Base-by-base conservation (phyloP, 345 rosid genomes). In the Dovyalis caffra region DNA sequence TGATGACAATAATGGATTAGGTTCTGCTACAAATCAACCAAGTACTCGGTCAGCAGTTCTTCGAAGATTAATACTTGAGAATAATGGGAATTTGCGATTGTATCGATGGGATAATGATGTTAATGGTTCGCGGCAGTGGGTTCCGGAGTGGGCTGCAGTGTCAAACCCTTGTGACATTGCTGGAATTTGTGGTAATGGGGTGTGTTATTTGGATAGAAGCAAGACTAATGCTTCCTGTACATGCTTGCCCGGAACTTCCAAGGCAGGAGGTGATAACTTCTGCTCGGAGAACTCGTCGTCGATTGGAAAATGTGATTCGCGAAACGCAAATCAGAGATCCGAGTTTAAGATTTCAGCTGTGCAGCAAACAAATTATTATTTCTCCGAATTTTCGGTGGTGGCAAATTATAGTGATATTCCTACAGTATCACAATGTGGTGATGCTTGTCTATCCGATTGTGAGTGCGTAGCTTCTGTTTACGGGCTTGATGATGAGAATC, bases 101-200 rank as follows among this genome's bases (percentile, higher is more conserved):
- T 95, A 95, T 76, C 80, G 91, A 76, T 95, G 95, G 95, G 97
- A 91, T 51, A 84, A 92, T 68, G 90, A 90, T 68, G 83, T 90
- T 32, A 94, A 92, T 49, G 95, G 94, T 2, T 88, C 95, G 1
- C 86, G 88, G 63, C 95, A 86, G 66, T 95, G 97, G 97, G 92
- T 92, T 0, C 79, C 97, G 2, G 94, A 92, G 37, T 91, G 97
- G 97, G 97, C 99, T 56, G 97, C 97, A 15, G 91, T 89, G 9
- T 91, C 97, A 45, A 95, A 95, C 33, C 97, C 99, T 0, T 95
- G 99, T 67, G 90, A 86, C 57, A 88, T 92, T 62, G 90, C 99
- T 3, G 99, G 99, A 4, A 84, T 88, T 8, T 95, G 99, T 45
- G 95, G 97, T 4, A 88, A 89, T 45, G 99, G 97, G 51, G 83